phyloP scores from a whole-genome alignment of 176 grass and related monocot genomes.

The Rhipidocladum racemiflorum region DNA sequence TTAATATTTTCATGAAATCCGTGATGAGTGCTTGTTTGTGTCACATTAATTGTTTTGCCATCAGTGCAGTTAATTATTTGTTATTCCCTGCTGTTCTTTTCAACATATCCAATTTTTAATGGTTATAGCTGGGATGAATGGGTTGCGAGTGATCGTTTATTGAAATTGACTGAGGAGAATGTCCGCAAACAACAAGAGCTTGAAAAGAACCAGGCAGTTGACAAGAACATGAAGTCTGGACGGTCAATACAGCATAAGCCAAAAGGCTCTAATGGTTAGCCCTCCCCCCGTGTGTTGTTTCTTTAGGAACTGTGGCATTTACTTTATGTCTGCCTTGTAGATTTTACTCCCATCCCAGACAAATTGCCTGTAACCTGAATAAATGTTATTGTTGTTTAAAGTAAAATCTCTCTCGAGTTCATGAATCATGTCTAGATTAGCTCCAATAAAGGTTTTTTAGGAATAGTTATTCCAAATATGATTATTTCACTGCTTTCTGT shows the following conservation, averaged over 20 bases:
- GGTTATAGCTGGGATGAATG: conserved; percentile 91
- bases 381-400: neutral
- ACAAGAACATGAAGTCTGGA: conserved; percentile 71
- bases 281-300: neutral
- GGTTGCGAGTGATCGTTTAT: conserved; percentile 68
- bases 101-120: conserved; percentile 33
- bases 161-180: conserved; percentile 80
- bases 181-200: conserved; percentile 71
- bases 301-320: neutral
- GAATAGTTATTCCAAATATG: neutral
- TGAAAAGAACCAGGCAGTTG: conserved; percentile 58
- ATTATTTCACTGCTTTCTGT: neutral
- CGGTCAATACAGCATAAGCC: conserved; percentile 65
- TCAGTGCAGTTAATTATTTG: conserved; percentile 18
- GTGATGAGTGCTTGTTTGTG: conserved; percentile 3
- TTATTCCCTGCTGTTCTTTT: conserved; percentile 22
- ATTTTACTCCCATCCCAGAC: neutral
- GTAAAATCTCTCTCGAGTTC: neutral
- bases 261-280: conserved; percentile 63
- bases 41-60: neutral
- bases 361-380: neutral
- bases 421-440: neutral
- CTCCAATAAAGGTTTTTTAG: neutral
- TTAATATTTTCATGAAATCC: neutral
- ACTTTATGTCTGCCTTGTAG: neutral